Percentiles rank a stretch among this genome's conserved stretches.
Conservation (phyloP, 306 rosid species). For the apple (Malus domestica) region DNA sequence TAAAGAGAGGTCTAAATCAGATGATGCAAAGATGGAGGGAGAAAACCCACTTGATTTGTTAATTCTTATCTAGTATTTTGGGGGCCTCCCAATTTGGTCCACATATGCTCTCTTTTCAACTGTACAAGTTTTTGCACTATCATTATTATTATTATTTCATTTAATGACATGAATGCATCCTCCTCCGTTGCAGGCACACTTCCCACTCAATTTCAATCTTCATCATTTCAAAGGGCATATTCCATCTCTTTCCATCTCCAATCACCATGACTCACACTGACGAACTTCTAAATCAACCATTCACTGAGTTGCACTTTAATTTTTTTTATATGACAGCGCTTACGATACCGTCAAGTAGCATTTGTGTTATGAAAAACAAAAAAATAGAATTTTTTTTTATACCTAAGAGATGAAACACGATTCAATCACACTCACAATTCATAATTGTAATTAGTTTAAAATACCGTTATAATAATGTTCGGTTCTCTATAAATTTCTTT, state of each 20-base stretch:
- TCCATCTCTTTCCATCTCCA: not conserved
- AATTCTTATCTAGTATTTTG: conserved; percentile 17
- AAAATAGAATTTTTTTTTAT: fast-evolving
- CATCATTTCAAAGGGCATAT: not conserved
- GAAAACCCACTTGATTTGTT: conserved; percentile 6
- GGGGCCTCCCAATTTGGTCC: conserved; percentile 23
- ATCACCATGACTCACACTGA: not conserved
- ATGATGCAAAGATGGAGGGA: not conserved
- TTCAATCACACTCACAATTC: not conserved
- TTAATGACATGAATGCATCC: not conserved
- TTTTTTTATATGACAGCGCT: too few relatives aligned
- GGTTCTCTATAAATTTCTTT: too few relatives aligned
- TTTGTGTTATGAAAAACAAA: fast-evolving
- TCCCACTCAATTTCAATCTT: not conserved
- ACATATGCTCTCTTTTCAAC: conserved; percentile 4
- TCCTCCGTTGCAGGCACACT: not conserved
- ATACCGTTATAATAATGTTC: fast-evolving
- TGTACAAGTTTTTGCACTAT: conserved; percentile 1
- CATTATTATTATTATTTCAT: too few relatives aligned
- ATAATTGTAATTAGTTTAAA: fast-evolving
- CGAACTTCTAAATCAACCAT: not conserved
- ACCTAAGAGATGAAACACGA: too few relatives aligned
- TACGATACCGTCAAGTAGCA: fast-evolving
- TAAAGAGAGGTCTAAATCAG: conserved; percentile 9
- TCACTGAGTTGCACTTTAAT: too few relatives aligned